Evolutionary conservation across 2,329 filamentous ascomycete species (phyloP), one percentile per base, ranked within the genome.

Genomic region (Mycocentrospora acerina): DNA sequence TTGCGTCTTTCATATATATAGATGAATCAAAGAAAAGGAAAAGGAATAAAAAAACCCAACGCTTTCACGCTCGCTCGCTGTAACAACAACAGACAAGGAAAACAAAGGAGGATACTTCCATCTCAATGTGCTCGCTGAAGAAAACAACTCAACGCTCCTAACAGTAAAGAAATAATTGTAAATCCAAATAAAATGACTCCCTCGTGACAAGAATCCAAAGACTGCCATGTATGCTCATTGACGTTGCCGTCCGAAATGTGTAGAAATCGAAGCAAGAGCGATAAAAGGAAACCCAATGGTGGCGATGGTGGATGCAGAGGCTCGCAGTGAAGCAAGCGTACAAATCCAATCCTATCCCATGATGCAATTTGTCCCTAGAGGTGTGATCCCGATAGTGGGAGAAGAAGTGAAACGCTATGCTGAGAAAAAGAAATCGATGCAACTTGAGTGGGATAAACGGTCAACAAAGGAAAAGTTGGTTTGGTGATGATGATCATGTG

Each of bases 311-410:
- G 46, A 51, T 53, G 52, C 55, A 22, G 5, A n/a, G n/a, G n/a
- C n/a, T n/a, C n/a, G n/a, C n/a, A n/a, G n/a, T n/a, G n/a, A n/a
- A n/a, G n/a, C n/a, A n/a, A n/a, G n/a, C n/a, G n/a, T n/a, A n/a
- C n/a, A n/a, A n/a, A n/a, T n/a, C 28, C 38, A 31, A 37, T 46
- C 48, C 48, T 53, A 53, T 43, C 56, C 60, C 56, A 59, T 53
- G 54, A 64, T 66, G 61, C 62, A 63, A 50, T 55, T 51, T 53
- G 53, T 63, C 60, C 56, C 55, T 60, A 61, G 37, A 50, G 41
- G 48, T 40, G 39, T n/a, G n/a, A n/a, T 47, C 50, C 47, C 42
- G 24, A 33, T 19, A 37, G 35, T 17, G 41, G 49, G 51, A n/a
- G 57, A 34, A 57, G 55, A 63, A 64, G 41, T 44, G 51, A 62